Base-by-base conservation (phyloP, 192 early-diverging fungal species). In the Umbelopsis sp. region DNA sequence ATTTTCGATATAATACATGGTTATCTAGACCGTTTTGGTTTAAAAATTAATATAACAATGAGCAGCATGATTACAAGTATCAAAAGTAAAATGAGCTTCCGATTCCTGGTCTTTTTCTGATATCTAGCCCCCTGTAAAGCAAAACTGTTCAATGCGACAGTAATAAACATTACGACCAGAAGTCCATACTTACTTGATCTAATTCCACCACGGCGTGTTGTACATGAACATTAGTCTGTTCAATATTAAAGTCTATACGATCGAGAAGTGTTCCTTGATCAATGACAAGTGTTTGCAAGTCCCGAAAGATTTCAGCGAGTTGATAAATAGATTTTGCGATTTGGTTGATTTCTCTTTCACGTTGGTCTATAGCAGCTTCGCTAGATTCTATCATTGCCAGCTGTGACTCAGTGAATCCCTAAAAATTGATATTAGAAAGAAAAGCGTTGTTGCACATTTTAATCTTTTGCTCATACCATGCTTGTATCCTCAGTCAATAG, bases 191-290 rank as follows among this genome's bases (percentile, higher is more conserved):
- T 81, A 91, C 92, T 84, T 91, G 77, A 52, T 89, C 83, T 53
- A 98, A 86, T 76, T 98, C 89, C 47, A 88, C 88, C 49, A 91
- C 91, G 4, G 94, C 97, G 5, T 90, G 82, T 69, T 94, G 89
- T n/a, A 95, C 83, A 70, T 93, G 85, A 33, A 92, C 83, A 18
- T 77, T 86, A 10, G 91, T 89, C 68, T 91, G 90, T 72, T 98
- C 97, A 67, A 99, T 89, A 74, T 99, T 98, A 78, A 91, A 99
- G 79, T 99, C 97, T 68, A 99, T 98, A 30, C 97, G 87, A 81
- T 99, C 97, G 23, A 99, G 84, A 68, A 99, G 76, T 6, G 97
- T 94, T 16, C 97, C 97, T 78, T 99, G 97, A 78, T 98, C 97
- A 72, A 99, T 96, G 21, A 99, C 91, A 89, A 99, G 92, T 23